Evolutionary conservation across 1,284 basidiomycete species (phyloP), one percentile per base, ranked within the genome.

Genomic region (Trametes pubescens): DNA sequence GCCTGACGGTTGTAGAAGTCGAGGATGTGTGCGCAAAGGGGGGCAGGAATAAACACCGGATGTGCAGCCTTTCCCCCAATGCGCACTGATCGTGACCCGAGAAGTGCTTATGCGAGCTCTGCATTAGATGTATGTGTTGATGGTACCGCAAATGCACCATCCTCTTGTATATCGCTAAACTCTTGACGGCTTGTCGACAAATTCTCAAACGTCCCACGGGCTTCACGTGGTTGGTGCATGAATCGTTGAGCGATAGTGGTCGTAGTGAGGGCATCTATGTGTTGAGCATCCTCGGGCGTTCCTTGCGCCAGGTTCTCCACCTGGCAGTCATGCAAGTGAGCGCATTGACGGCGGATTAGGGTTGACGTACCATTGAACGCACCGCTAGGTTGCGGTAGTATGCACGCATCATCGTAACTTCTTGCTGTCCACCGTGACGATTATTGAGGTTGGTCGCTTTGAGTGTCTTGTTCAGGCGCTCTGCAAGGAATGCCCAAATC

Each of bases 401-500:
- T 44, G 68, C 71, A 1, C 75, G 66, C 64, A 76, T 71, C 71
- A 76, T 73, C 0, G 72, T 72, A 0, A 74, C 66, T 57, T 77
- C 74, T 2, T 75, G 55, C 48, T 69, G 69, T 11, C 76, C 74
- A 8, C 71, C 72, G 0, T 65, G 66, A 56, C 71, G 68, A 47
- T 73, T 73, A 55, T 75, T 77, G 34, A 63, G 64, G 47, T 73
- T 73, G 29, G 70, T 67, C 44, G 64, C 68, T 61, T 76, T 76
- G 3, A 77, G 61, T 0, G 71, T 22, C 57, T 73, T 74, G 64
- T 77, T 77, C 9, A 77, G 61, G 0, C 73, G 69, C 40, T 77
- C 75, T 0, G 68, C 57, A 0, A 75, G 62, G 57, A 77, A 77
- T 2, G 72, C 61, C 75, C 75, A 76, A 54, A 76, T 73, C 16